Percentiles rank a stretch among this genome's conserved stretches.
Conservation (phyloP, 2,329 filamentous ascomycete species). For the Exophiala aquamarina region DNA sequence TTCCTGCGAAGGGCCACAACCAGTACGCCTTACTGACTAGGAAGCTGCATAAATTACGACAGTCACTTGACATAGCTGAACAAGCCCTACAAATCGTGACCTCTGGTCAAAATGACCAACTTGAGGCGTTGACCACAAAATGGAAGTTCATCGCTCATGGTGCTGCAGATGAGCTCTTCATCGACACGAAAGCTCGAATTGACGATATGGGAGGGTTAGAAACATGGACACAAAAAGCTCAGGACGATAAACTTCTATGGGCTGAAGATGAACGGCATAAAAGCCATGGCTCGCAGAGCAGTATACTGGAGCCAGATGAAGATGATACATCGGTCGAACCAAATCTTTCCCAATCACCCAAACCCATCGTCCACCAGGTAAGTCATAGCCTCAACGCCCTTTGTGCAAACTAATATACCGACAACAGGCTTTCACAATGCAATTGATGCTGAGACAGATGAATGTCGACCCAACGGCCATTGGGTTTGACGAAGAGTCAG, state of each 20-base stretch:
- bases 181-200: conserved; percentile 58
- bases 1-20: conserved; percentile 14
- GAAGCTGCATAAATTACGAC: conserved; percentile 31
- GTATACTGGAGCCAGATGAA: conserved; percentile 31
- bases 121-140: conserved; percentile 56
- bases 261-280: conserved; percentile 32
- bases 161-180: conserved; percentile 69
- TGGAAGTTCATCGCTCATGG: conserved; percentile 62
- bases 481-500: conserved; percentile 58
- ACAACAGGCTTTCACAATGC: conserved; percentile 64
- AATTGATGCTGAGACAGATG: conserved; percentile 66
- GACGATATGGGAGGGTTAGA: conserved; percentile 63
- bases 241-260: conserved; percentile 37
- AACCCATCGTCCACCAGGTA: conserved; percentile 33
- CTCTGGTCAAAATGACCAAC: conserved; percentile 51
- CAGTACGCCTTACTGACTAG: conserved; percentile 35
- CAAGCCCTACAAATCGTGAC: conserved; percentile 56
- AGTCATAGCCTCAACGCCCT: conserved; percentile 19
- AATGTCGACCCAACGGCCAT: conserved; percentile 64
- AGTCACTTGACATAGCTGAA: conserved; percentile 50
- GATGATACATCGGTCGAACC: conserved; percentile 39
- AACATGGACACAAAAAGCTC: conserved; percentile 54
- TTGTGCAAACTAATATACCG: conserved; percentile 21
- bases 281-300: conserved; percentile 34
- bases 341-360: conserved; percentile 35